These are phyloP conservation scores for Teunomyces pallodes DNA, from an alignment of 805 yeast genomes.

Conservation along the genomic window DNA sequence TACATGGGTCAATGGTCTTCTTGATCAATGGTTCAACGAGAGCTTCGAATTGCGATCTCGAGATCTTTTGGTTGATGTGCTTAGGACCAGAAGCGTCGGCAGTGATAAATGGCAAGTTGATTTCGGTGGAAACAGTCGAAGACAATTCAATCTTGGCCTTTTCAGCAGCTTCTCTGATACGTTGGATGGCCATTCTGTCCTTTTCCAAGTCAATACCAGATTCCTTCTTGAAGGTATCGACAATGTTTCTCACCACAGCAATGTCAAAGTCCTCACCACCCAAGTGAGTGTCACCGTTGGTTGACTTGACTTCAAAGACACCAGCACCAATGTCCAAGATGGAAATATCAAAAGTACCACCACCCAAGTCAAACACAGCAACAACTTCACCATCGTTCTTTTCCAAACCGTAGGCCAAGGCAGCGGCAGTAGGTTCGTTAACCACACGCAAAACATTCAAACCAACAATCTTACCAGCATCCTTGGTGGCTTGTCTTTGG, in stretches of 20 bases:
- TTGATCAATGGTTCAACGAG: conserved; percentile 68
- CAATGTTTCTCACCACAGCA: conserved; percentile 77
- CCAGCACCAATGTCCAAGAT: conserved; percentile 96
- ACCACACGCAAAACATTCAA: conserved; percentile 86
- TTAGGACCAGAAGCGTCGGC: conserved; percentile 83
- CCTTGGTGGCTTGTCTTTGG: conserved; percentile 92
- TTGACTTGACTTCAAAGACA: conserved; percentile 95
- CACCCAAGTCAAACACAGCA: conserved; percentile 97
- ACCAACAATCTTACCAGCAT: conserved; percentile 97
- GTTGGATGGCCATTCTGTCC: conserved; percentile 78
- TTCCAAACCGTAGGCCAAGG: conserved; percentile 92
- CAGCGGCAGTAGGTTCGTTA: conserved; percentile 92
- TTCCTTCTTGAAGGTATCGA: conserved; percentile 74
- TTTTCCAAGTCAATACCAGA: conserved; percentile 60
- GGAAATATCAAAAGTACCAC: conserved; percentile 98
- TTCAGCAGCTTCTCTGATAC: conserved; percentile 86
- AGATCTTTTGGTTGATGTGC: conserved; percentile 68
- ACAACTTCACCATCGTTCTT: conserved; percentile 75
- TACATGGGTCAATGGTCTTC: conserved; percentile 72
- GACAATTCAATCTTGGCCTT: conserved; percentile 87
- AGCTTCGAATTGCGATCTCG: conserved; percentile 66
- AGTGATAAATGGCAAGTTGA: conserved; percentile 82
- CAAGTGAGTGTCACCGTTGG: conserved; percentile 93
- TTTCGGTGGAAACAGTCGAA: conserved; percentile 66
- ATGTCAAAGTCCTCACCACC: conserved; percentile 95